These are phyloP conservation scores for Spergularia marina DNA, from an alignment of 148 eudicot genomes.

Conservation along the genomic window DNA sequence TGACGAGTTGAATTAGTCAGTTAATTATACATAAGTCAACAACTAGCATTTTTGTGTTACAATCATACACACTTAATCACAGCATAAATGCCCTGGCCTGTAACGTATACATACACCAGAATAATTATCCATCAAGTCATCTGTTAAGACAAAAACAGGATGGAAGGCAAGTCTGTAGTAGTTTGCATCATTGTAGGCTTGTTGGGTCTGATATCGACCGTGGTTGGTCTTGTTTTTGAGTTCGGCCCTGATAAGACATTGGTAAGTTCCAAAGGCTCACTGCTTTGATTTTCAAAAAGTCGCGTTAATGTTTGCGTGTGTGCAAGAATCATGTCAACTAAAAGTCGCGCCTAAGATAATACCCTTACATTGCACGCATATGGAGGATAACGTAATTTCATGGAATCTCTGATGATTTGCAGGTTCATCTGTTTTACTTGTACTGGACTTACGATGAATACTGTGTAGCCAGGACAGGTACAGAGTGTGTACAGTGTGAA, in stretches of 20 bases:
- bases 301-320: background rate
- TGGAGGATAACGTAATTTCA: background rate
- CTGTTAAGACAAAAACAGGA: background rate
- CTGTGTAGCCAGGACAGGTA: background rate
- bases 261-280: background rate
- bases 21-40: background rate
- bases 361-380: background rate
- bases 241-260: slow-evolving; percentile 13
- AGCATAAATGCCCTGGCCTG: background rate
- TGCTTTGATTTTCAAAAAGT: too few species aligned
- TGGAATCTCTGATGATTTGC: background rate
- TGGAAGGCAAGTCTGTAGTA: slow-evolving; percentile 33
- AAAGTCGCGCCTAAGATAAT: background rate
- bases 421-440: slow-evolving; percentile 22
- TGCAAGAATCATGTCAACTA: background rate
- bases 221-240: slow-evolving; percentile 44
- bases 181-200: slow-evolving; percentile 35
- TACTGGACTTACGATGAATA: background rate
- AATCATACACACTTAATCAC: background rate
- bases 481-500: slow-evolving; percentile 16
- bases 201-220: slow-evolving; percentile 43
- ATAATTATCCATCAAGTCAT: too few species aligned
- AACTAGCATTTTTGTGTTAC: background rate
- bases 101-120: too few species aligned
- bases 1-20: too few species aligned